Base-by-base conservation (phyloP, 495 filamentous ascomycete genomes). In the Aspergillus indologenus region DNA sequence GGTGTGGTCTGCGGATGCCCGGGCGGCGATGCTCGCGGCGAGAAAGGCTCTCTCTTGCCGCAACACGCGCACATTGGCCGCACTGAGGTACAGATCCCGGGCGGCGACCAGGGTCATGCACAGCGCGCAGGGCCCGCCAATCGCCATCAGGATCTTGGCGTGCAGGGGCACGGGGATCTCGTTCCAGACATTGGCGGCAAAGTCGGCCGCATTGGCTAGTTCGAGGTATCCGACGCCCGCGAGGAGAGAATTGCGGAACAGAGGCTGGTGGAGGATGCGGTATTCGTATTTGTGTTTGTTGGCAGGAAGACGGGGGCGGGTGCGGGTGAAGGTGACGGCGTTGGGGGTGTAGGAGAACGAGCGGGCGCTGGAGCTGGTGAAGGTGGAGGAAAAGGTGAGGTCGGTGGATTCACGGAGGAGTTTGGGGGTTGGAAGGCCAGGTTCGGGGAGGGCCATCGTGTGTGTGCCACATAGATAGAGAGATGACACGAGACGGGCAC, bases 131-230 rank as follows among this genome's bases (percentile, higher is more conserved):
- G 74, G 75, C 0, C 78, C 80, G 1, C 80, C 80, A 15, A 81
- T 68, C 11, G 71, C 79, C 79, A 83, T 81, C 5, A 82, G 61
- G 18, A 73, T 70, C 9, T 75, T 66, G 3, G 77, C 78, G 47
- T 75, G 75, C 2, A 49, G 66, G 3, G 80, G 79, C 2, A 80
- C 70, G 0, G 79, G 80, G 31, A 72, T 69, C 22, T 75, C 51
- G 46, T 83, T 83, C 79, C 78, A 83, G 7, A 81, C 76, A 45
- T 83, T 83, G 15, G 80, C 79, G 0, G 80, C 77, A 45, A 83
- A 81, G 59, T 83, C 80, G 1, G 72, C 77, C 0, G 77, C 79
- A 51, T 83, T 83, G 45, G 77, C 78, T 17, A 82, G 69, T 57
- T 83, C 80, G 26, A 83, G 71, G 51, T 74, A 79, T 1, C 78